Evolutionary conservation across 768 basidiomycete species (phyloP), one percentile per base, ranked within the genome.

Genomic region (Lentinula lateritia): DNA sequence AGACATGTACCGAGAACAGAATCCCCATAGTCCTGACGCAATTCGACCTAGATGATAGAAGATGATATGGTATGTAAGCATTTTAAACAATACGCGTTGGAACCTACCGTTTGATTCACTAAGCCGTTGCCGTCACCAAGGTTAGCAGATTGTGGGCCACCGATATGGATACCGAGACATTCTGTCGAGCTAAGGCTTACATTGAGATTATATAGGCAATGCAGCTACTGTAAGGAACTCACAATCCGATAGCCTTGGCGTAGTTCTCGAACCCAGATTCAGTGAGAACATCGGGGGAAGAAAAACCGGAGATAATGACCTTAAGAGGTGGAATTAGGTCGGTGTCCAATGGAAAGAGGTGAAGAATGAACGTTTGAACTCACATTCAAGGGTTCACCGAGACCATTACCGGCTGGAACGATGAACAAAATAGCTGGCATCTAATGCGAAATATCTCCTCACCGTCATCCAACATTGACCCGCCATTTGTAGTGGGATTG

Each of bases 321-420:
- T 81, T 38, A 3, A 8, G 20, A 42, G 9, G 56, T n/a, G 36
- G 41, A 35, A 32, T 16, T 12, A 6, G 50, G 1, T 39, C 13
- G 38, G 42, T 41, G 34, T 28, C 13, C 36, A 9, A n/a, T 18
- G 8, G 6, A 12, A 52, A 7, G n/a, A 23, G 38, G 23, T 35
- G 28, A 20, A 43, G 50, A 5, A 58, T 16, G 9, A 34, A 43
- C 6, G 6, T 36, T 20, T 15, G 28, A 15, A 62, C 86, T 78
- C 63, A 80, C 78, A 66, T 92, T 92, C 41, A 93, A 74, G n/a
- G 91, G 93, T 72, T 94, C 93, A 34, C 90, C 91, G 0, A 85
- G 78, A 15, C 48, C 56, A 18, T 55, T 8, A 18, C 56, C 55
- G 18, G 56, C 56, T 58, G 45, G 6, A 81, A n/a, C 12, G 42